Conservation (phyloP, 192 early-diverging fungal species). For the Podila epigama region DNA sequence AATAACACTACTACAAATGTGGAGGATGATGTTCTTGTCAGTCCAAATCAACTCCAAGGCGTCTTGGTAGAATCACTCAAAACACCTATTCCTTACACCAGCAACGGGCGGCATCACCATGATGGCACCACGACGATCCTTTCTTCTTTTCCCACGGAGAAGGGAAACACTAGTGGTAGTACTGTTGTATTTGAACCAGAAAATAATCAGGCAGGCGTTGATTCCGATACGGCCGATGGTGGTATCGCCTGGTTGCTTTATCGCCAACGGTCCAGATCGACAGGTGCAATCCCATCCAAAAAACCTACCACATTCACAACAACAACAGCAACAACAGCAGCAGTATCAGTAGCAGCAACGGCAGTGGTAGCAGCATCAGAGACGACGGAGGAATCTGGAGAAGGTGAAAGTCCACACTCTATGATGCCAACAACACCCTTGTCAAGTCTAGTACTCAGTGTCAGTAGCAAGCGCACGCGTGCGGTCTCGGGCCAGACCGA, state of each 20-base stretch:
- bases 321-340: no score
- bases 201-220: neutral
- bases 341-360: no score
- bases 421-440: no score
- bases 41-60: constrained; percentile 24
- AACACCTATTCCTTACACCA: constrained; percentile 7
- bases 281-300: neutral
- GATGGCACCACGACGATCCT: neutral
- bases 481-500: neutral
- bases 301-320: neutral
- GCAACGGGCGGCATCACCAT: neutral
- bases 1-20: neutral
- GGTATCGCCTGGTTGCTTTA: constrained; percentile 26
- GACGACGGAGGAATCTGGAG: no score
- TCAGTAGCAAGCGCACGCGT: no score
- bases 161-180: neutral
- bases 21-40: neutral
- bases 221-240: constrained; percentile 5
- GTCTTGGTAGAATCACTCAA: constrained; percentile 31
- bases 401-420: no score
- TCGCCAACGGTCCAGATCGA: constrained; percentile 16
- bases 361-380: no score
- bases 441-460: no score
- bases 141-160: neutral
- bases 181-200: constrained; percentile 16